Evolutionary conservation across 108 stramenopile genomes (phyloP), one percentile per base, ranked within the genome.

Genomic region (Fistulifera solaris): DNA sequence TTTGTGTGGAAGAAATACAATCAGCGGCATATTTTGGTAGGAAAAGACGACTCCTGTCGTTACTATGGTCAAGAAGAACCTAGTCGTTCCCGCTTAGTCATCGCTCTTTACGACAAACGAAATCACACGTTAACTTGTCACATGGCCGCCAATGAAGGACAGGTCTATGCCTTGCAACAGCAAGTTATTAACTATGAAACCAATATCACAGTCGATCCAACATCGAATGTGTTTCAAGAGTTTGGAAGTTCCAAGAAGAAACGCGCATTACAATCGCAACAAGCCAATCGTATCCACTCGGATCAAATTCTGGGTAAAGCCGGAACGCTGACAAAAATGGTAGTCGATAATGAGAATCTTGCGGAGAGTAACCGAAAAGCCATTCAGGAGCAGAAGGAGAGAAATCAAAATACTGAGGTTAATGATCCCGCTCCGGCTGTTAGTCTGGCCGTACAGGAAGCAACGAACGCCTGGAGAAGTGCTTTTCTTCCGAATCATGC

Each of bases 231-330:
- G 5, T 86, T 80, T 56, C 75, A 81, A 54, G 78, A 78, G 47
- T 93, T 93, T 59, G 87, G 91, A 15, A 67, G 63, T 26, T 44
- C 71, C 56, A 93, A 93, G 74, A 93, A 93, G 51, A 80, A 77
- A 47, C 76, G 67, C 62, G 87, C 81, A 15, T 70, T 93, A 64
- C 73, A 71, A 41, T 70, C 67, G 12, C 71, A 82, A 55, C 79
- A 67, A 1, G 84, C 91, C 18, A 93, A 93, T 69, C 56, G 69
- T 25, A 85, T 93, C n/a, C 76, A 83, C 59, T 61, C 82, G 23
- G 67, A 89, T 42, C 61, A 66, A 42, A 87, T 93, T 26, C 67
- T 89, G 25, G 86, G 85, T 38, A 35, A 35, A 35, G 78, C 85
- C 27, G 85, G 89, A 17, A 63, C 45, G 51, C 62, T 59, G 18